Evolutionary conservation across 306 rosid genomes (phyloP), one percentile per base, ranked within the genome.

Genomic region (Inga oerstediana): DNA sequence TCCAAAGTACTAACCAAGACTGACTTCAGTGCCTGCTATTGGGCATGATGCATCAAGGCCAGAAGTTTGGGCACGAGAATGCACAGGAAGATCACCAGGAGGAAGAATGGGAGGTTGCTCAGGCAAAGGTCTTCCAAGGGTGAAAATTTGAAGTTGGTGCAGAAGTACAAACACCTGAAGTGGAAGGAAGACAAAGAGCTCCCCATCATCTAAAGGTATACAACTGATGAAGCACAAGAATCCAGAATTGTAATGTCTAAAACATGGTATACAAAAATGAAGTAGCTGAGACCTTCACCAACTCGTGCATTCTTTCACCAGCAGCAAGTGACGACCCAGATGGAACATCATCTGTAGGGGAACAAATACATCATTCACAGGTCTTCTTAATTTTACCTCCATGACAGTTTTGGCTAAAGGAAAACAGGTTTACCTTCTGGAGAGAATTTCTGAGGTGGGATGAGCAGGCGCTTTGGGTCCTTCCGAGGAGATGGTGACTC

Each of bases 251-350:
- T 43, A 17, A 81, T 35, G 39, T 58, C 22, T 15, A 35, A n/a
- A n/a, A 37, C 15, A 74, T 8, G 22, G 56, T 64, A 34, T 7
- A 78, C 79, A 44, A 66, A 48, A 37, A 45, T 68, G 72, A 83
- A 84, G 8, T 74, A 68, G 81, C 77, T 86, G 89, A 66, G 43
- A 96, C 99, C 98, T 96, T 96, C 76, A 88, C 93, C 89, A 90
- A 83, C 87, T 96, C 97, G 10, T 85, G 91, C 97, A 96, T 93
- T 91, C 91, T 91, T 89, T 90, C 90, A 82, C 97, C 99, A 70
- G 92, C 92, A 80, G 88, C 78, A 75, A 89, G 82, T 19, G 99
- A 92, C 71, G 97, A 96, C 65, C 84, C 93, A 34, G 89, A 83
- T 44, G 92, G 74, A 76, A 89, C 81, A 85, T 62, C 88, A 85